Percentiles rank a stretch among this genome's conserved stretches.
Conservation (phyloP, 495 filamentous ascomycete genomes). For the Collariella sp. region DNA sequence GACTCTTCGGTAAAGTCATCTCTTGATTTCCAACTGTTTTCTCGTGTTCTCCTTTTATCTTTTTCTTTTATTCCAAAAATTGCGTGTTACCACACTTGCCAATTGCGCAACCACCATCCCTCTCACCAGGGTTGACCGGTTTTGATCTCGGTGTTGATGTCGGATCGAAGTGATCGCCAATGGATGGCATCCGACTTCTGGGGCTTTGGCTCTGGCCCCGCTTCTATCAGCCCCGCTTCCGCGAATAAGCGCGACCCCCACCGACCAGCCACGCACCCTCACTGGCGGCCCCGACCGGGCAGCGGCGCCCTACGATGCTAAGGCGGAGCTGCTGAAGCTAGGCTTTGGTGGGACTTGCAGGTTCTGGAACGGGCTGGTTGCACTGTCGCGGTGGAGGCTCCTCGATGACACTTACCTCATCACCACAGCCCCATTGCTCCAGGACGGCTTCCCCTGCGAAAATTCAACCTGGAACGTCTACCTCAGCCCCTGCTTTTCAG, state of each 20-base stretch:
- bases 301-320: background rate
- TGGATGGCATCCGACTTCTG: constrained; percentile 7
- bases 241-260: background rate
- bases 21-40: no score
- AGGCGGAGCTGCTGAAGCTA: background rate
- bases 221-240: background rate
- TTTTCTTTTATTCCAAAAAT: no score
- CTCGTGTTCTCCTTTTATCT: no score
- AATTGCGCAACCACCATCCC: no score
- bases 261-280: background rate
- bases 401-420: constrained; percentile 4
- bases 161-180: constrained; percentile 7
- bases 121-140: constrained; percentile 1
- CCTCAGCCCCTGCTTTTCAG: background rate
- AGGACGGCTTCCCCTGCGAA: no score
- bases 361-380: constrained; percentile 1
- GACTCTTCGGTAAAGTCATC: no score
- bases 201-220: background rate
- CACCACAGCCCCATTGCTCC: background rate
- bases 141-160: background rate
- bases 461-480: background rate
- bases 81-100: no score
- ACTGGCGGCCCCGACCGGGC: background rate
- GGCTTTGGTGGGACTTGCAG: background rate
- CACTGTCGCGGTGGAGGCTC: background rate